These are phyloP conservation scores for Lachnum nothofagi DNA, from an alignment of 2,329 filamentous ascomycete species.

Conservation along the genomic window DNA sequence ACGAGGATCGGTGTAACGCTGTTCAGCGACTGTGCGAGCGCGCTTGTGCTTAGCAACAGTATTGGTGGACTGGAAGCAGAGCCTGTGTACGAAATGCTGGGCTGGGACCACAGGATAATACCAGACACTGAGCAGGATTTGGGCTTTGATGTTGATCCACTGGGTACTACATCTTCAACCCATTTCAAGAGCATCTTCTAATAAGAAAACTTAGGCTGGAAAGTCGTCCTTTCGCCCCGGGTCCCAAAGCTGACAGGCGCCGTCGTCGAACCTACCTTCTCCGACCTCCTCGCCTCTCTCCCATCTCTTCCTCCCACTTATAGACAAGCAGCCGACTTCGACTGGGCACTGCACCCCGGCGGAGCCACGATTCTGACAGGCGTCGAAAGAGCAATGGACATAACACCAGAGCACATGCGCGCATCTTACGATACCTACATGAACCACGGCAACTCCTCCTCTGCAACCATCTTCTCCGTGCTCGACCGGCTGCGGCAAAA, in stretches of 20 bases:
- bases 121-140: slow-evolving; percentile 58
- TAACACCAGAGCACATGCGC: slow-evolving; percentile 59
- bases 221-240: slow-evolving; percentile 57
- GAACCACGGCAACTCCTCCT: slow-evolving; percentile 63
- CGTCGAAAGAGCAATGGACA: slow-evolving; percentile 52
- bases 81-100: slow-evolving; percentile 54
- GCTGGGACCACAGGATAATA: slow-evolving; percentile 60
- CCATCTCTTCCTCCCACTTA: slow-evolving; percentile 42
- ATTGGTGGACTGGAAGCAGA: slow-evolving; percentile 41
- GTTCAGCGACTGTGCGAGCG: slow-evolving; percentile 68
- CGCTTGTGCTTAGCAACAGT: slow-evolving; percentile 59
- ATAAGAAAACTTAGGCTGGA: slow-evolving; percentile 47
- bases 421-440: slow-evolving; percentile 67
- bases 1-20: slow-evolving; percentile 61
- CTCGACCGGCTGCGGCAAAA: slow-evolving; percentile 55
- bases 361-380: slow-evolving; percentile 62
- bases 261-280: slow-evolving; percentile 50
- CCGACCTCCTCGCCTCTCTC: slow-evolving; percentile 47
- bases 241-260: slow-evolving; percentile 54
- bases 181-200: background rate
- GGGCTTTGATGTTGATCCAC: slow-evolving; percentile 60
- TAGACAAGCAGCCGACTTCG: slow-evolving; percentile 52
- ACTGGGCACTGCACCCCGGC: slow-evolving; percentile 70
- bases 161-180: slow-evolving; percentile 39
- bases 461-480: slow-evolving; percentile 64